phyloP scores from a whole-genome alignment of 2,329 filamentous ascomycete genomes.

The Colletotrichum sp. region DNA sequence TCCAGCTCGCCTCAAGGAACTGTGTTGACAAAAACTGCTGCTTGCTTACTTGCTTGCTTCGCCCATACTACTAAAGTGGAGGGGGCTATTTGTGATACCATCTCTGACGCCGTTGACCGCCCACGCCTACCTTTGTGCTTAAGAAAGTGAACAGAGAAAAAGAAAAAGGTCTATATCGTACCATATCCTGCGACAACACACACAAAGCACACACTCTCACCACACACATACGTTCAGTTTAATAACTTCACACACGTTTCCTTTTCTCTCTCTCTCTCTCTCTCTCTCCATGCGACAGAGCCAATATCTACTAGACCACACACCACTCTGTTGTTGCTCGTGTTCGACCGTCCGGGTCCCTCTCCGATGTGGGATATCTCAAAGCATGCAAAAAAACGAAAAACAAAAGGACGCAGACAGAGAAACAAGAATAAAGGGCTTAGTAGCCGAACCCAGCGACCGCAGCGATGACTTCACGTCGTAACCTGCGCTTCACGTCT shows the following conservation, averaged over 20 bases:
- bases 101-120: neutral
- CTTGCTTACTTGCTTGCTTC: neutral
- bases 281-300: neutral
- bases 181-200: neutral
- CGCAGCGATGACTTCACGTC: conserved; percentile 10
- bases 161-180: conserved; percentile 10
- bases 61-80: neutral
- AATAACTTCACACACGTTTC: neutral
- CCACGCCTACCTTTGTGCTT: neutral
- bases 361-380: conserved; percentile 5
- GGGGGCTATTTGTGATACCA: neutral
- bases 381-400: neutral
- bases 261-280: neutral
- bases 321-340: neutral
- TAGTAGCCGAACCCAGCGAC: conserved; percentile 19
- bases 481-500: conserved; percentile 9
- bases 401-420: neutral
- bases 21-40: neutral
- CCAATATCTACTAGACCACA: neutral
- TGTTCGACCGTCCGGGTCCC: neutral
- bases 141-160: neutral
- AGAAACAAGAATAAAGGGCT: neutral
- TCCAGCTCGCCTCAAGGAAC: neutral
- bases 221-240: neutral
- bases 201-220: neutral